These are phyloP conservation scores for Yamadazyma sp. DNA, from an alignment of 805 yeast species.

Conservation along the genomic window DNA sequence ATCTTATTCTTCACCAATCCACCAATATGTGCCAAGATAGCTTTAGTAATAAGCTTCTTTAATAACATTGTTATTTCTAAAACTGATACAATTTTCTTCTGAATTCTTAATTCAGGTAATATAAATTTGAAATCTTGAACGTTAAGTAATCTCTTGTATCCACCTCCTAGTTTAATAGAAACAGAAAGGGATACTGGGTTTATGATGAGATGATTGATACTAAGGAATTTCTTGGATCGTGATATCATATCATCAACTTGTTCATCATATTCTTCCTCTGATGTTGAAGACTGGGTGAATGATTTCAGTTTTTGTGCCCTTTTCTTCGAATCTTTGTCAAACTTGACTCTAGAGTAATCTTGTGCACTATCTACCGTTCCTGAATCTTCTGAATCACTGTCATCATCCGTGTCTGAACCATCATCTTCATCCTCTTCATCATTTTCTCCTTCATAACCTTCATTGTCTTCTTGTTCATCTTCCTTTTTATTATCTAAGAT, in stretches of 20 bases:
- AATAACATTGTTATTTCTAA: constrained; percentile 33
- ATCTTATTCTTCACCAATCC: constrained; percentile 34
- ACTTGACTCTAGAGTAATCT: neutral
- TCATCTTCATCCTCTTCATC: constrained; percentile 1
- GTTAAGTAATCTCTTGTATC: constrained; percentile 33
- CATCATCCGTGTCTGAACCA: neutral
- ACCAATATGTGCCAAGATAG: constrained; percentile 34
- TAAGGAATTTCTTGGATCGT: constrained; percentile 71
- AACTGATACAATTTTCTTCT: constrained; percentile 28
- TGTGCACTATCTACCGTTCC: neutral
- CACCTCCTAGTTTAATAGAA: constrained; percentile 33
- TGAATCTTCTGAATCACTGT: neutral
- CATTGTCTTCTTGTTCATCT: constrained; percentile 11
- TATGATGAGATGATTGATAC: constrained; percentile 54
- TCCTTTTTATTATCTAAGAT: constrained; percentile 3
- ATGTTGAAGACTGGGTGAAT: constrained; percentile 7
- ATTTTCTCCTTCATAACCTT: constrained; percentile 4
- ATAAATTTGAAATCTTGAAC: constrained; percentile 33
- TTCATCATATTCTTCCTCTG: constrained; percentile 19
- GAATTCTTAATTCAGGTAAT: constrained; percentile 33
- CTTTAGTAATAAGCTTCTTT: constrained; percentile 28
- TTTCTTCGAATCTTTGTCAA: constrained; percentile 1
- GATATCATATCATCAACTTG: constrained; percentile 59
- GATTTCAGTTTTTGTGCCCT: constrained; percentile 4
- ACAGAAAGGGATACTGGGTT: constrained; percentile 28